phyloP scores from a whole-genome alignment of 2,329 filamentous ascomycete genomes.

The Colletotrichum horii region DNA sequence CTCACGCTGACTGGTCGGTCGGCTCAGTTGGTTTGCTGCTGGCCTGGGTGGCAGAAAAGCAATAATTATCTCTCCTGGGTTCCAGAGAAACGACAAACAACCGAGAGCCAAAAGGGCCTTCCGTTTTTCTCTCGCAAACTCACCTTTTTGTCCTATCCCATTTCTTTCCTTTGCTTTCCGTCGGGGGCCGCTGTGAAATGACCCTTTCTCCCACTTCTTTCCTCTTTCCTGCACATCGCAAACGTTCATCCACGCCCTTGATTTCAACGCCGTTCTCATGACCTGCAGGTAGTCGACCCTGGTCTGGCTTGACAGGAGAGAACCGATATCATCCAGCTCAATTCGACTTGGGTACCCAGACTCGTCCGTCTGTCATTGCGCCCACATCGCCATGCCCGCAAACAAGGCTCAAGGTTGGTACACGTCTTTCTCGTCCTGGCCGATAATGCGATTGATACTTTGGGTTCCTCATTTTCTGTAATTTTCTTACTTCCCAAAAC shows the following conservation, averaged over 20 bases:
- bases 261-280: background rate
- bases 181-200: slow-evolving; percentile 12
- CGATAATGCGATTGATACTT: background rate
- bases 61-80: slow-evolving; percentile 22
- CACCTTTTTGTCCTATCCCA: background rate
- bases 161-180: background rate
- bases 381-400: background rate
- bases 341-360: background rate
- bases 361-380: background rate
- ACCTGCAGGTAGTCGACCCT: background rate
- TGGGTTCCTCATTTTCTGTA: background rate
- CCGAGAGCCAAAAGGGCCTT: slow-evolving; percentile 14
- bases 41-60: slow-evolving; percentile 18
- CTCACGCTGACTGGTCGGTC: slow-evolving; percentile 2
- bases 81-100: slow-evolving; percentile 17
- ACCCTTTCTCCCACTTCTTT: slow-evolving; percentile 13
- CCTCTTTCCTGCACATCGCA: background rate
- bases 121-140: slow-evolving; percentile 8
- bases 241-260: background rate
- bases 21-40: background rate
- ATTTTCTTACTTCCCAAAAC: background rate
- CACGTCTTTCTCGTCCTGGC: background rate
- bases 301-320: background rate
- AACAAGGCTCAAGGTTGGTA: slow-evolving; percentile 9
- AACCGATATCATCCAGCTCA: background rate